A percentile compares a stretch with the other conserved stretches of the same genome.
phyloP scores from a whole-genome alignment of 331 rosid species.

The Acacia concinna region DNA sequence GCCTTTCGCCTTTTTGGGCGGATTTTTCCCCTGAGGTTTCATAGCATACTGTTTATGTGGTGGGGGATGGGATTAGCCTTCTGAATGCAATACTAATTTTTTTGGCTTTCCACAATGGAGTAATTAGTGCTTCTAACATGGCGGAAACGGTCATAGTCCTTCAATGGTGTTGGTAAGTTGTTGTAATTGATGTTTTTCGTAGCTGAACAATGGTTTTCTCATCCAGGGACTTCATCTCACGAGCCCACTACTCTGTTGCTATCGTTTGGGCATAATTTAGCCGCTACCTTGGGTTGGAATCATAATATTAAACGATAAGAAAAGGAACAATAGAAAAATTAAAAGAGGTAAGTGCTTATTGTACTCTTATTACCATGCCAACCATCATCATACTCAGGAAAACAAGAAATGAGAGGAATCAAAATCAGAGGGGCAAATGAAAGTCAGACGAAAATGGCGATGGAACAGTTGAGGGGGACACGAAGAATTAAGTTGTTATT shows the following conservation, averaged over 20 bases:
- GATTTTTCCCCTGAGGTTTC: conserved; percentile 19
- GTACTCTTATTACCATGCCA: neutral
- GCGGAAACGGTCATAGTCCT: conserved; percentile 19
- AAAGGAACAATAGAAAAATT: too few species aligned
- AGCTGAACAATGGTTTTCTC: neutral
- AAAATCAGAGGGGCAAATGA: neutral
- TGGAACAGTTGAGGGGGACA: neutral
- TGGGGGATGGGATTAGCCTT: conserved; percentile 35
- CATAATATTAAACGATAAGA: too few species aligned
- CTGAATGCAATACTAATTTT: conserved; percentile 29
- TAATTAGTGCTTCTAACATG: conserved; percentile 24
- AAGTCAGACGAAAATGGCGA: neutral
- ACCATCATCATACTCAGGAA: too few species aligned
- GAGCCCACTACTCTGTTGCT: neutral
- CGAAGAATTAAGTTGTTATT: too few species aligned
- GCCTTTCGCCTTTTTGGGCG: conserved; percentile 6
- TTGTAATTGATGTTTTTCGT: neutral
- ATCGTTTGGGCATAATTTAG: neutral
- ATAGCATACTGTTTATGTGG: conserved; percentile 9
- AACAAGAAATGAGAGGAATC: too few species aligned
- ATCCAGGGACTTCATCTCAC: neutral
- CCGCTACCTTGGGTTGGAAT: neutral
- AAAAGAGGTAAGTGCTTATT: too few species aligned
- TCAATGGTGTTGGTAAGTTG: neutral
- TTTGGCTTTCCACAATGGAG: neutral